phyloP scores from a whole-genome alignment of 2,329 filamentous ascomycete species.

The Stagonosporopsis vannaccii region DNA sequence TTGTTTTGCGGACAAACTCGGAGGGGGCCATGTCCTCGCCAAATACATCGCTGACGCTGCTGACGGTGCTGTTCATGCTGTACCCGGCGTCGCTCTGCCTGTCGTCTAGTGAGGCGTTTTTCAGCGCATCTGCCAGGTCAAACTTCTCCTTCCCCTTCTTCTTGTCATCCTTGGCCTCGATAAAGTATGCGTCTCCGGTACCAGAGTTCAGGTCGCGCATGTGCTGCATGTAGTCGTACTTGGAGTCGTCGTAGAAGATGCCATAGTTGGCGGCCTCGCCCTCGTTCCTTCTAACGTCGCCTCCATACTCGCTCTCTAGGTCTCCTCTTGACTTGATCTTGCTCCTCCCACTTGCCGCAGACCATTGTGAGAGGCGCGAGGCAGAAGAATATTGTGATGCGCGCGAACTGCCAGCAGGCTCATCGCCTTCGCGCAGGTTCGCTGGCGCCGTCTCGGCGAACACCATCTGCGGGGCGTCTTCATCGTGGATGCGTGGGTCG shows the following conservation, averaged over 20 bases:
- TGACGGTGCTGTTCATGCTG: constrained; percentile 54
- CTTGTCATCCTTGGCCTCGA: constrained; percentile 73
- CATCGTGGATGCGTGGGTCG: constrained; percentile 95
- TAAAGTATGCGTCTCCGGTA: constrained; percentile 77
- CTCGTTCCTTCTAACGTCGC: constrained; percentile 81
- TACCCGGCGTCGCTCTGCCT: constrained; percentile 51
- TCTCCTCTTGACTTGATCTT: constrained; percentile 75
- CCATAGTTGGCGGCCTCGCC: constrained; percentile 95
- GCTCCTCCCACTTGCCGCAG: constrained; percentile 48
- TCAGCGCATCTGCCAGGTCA: constrained; percentile 82
- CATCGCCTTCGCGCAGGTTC: constrained; percentile 39
- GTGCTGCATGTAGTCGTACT: constrained; percentile 99
- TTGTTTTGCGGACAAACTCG: constrained; percentile 76
- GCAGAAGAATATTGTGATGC: constrained; percentile 52
- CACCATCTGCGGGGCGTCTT: constrained; percentile 86
- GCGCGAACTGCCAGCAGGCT: constrained; percentile 56
- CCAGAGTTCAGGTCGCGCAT: constrained; percentile 78
- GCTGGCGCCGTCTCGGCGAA: constrained; percentile 71
- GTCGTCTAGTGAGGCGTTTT: constrained; percentile 55
- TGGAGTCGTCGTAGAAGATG: constrained; percentile 91
- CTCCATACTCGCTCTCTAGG: constrained; percentile 76
- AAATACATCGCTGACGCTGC: constrained; percentile 61
- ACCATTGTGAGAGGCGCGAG: constrained; percentile 13
- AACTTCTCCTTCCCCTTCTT: constrained; percentile 76
- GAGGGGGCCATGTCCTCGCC: constrained; percentile 80